Percentiles rank a stretch among this genome's conserved stretches.
Conservation (phyloP, 1,284 basidiomycete species). For the Golubevia pallescens region DNA sequence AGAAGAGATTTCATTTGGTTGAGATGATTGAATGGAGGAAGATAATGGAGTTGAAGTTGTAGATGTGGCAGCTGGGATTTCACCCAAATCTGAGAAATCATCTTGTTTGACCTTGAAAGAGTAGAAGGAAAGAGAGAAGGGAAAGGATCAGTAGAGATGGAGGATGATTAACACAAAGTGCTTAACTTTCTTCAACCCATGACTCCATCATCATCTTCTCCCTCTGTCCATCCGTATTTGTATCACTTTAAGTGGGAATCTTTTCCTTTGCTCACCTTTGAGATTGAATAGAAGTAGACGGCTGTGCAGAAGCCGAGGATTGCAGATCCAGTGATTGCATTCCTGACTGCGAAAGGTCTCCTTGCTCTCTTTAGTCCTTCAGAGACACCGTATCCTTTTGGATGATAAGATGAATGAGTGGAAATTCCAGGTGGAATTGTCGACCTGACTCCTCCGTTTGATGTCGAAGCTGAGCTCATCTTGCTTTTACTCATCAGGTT, state of each 20-base stretch:
- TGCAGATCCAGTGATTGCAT: conserved; percentile 31
- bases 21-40: too few relatives aligned
- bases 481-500: too few relatives aligned
- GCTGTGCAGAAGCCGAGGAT: conserved; percentile 41
- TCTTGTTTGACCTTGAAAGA: conserved; percentile 42
- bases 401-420: background rate
- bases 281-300: conserved; percentile 48
- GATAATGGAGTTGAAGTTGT: background rate
- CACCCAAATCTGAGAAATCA: conserved; percentile 46
- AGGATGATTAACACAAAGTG: background rate
- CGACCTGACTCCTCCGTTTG: background rate
- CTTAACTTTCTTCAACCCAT: too few relatives aligned
- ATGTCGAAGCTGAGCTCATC: too few relatives aligned
- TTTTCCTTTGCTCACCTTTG: conserved; percentile 24
- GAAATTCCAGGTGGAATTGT: background rate
- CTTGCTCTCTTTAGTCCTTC: conserved; percentile 35
- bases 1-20: too few relatives aligned
- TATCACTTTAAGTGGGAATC: background rate
- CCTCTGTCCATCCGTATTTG: too few relatives aligned
- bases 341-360: conserved; percentile 31
- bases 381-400: background rate
- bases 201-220: too few relatives aligned
- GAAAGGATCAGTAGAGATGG: background rate
- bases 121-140: background rate
- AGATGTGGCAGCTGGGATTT: conserved; percentile 28